Evolutionary conservation across 1,284 basidiomycete genomes (phyloP).

Genomic region (Ustilago xerochloae): DNA sequence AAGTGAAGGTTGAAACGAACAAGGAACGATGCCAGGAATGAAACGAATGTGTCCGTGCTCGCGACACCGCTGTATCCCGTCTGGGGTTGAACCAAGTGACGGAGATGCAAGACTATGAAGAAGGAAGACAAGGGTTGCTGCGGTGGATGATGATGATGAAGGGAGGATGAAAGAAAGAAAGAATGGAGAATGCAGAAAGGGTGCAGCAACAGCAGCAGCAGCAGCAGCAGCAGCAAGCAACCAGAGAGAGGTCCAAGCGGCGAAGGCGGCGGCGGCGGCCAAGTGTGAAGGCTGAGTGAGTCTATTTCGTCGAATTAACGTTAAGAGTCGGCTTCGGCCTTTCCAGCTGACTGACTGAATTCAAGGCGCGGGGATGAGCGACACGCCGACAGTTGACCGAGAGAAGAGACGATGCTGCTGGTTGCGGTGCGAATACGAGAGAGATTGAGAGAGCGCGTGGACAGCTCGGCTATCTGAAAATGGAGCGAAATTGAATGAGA

Average conservation of each 20-base stretch:
- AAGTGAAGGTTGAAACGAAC: background rate
- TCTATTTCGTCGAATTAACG: no score
- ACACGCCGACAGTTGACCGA: background rate
- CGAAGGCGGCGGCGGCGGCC: background rate
- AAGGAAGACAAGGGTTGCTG: conserved; percentile 4
- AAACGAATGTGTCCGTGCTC: no score
- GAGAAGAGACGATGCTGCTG: background rate
- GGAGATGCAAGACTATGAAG: background rate
- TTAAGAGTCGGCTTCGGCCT: no score
- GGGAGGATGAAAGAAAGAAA: background rate
- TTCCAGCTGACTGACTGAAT: no score
- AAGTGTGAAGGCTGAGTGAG: no score
- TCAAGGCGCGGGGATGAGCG: no score
- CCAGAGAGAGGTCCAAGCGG: background rate
- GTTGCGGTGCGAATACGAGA: background rate
- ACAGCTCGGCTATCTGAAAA: background rate
- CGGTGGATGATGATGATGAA: no score
- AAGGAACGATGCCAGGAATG: background rate
- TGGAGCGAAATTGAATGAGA: background rate
- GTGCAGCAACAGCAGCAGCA: background rate
- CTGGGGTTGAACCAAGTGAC: conserved; percentile 27
- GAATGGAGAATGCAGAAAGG: background rate
- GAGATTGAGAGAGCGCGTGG: background rate
- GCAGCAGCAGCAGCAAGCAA: background rate
- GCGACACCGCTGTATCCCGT: no score